Conservation (phyloP, 345 rosid genomes). For the Citropsis articulata region DNA sequence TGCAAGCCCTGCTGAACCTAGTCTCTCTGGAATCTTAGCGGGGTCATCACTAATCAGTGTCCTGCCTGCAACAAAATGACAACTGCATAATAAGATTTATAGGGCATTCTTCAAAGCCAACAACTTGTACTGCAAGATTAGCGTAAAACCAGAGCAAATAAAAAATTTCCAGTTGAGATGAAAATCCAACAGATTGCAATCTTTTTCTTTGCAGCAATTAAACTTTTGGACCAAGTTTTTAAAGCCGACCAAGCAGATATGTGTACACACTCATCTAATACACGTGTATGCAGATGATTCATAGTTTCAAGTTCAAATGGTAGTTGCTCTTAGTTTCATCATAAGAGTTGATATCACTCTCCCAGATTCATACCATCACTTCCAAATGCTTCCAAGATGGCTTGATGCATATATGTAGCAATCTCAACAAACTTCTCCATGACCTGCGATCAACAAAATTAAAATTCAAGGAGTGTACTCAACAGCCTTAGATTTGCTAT, state of each 20-base stretch:
- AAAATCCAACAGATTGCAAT: conserved; percentile 1
- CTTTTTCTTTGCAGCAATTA: neutral
- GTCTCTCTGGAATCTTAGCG: conserved; percentile 35
- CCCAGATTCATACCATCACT: conserved; percentile 41
- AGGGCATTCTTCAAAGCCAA: neutral
- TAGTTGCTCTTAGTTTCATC: neutral
- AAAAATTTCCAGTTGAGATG: neutral
- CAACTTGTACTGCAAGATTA: neutral
- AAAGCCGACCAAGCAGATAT: neutral
- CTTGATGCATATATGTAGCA: conserved; percentile 56
- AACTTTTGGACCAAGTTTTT: neutral
- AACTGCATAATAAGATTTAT: conserved; percentile 9
- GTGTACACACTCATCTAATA: conserved; percentile 9
- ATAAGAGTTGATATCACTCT: neutral
- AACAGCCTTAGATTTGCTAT: neutral
- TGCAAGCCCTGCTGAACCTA: conserved; percentile 85
- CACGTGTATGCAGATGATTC: neutral
- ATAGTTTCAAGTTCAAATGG: neutral
- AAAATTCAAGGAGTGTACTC: neutral
- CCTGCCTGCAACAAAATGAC: conserved; percentile 25
- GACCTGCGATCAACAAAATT: conserved; percentile 43
- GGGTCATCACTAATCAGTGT: conserved; percentile 19
- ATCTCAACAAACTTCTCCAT: conserved; percentile 71
- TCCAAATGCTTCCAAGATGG: conserved; percentile 70
- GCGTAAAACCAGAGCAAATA: neutral